phyloP scores from a whole-genome alignment of 345 rosid genomes.

The Pistacia integerrima region DNA sequence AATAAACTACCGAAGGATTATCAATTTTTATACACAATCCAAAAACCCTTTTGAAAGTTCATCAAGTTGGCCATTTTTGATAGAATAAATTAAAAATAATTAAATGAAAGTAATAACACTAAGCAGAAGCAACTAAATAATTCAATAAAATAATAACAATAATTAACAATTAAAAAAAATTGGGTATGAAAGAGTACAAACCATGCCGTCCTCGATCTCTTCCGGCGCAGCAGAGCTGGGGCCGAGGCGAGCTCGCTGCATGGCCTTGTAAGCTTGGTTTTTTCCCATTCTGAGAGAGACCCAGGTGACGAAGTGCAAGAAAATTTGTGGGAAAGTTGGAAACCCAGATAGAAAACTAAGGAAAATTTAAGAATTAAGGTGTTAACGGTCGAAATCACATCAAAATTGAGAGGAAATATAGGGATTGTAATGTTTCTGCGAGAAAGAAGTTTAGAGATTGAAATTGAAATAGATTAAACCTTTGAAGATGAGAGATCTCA shows the following conservation, averaged over 20 bases:
- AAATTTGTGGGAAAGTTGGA: background rate
- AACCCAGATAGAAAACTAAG: background rate
- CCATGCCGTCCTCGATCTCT: constrained; percentile 98
- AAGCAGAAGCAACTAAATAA: no score
- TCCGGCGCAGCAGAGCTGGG: constrained; percentile 83
- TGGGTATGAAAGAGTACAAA: constrained; percentile 40
- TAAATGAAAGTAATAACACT: no score
- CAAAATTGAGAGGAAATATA: background rate
- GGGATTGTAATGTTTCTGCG: background rate
- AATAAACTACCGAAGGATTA: no score
- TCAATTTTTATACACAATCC: no score
- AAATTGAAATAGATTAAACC: background rate
- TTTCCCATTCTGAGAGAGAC: constrained; percentile 69
- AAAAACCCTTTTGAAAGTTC: no score
- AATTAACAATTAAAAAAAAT: no score
- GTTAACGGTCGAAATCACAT: constrained; percentile 20
- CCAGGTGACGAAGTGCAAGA: constrained; percentile 11
- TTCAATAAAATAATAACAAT: no score
- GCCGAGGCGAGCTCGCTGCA: constrained; percentile 94
- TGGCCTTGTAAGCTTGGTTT: constrained; percentile 97
- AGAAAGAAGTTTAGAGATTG: no score
- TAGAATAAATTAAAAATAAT: no score
- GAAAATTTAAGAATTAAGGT: background rate
- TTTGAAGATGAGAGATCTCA: no score
- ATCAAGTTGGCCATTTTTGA: no score